A percentile compares a stretch with the other conserved stretches of the same genome.
Conservation (phyloP, 2,329 filamentous ascomycete genomes). For the Lasiodiplodia citricola region DNA sequence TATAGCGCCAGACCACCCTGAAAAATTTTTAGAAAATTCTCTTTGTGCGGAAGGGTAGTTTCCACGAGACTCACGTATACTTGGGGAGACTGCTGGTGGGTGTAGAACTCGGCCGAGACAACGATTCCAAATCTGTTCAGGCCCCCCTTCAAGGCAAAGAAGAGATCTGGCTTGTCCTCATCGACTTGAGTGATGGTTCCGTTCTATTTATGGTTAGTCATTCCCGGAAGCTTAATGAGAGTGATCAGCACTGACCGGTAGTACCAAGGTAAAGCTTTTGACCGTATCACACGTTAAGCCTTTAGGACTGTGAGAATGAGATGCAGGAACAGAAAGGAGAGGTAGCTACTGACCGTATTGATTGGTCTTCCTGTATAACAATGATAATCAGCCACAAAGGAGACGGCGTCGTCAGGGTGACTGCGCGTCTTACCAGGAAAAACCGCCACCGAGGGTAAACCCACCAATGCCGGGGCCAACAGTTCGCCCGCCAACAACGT, state of each 20-base stretch:
- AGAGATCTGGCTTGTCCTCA: slow-evolving; percentile 35
- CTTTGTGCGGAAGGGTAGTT: not conserved
- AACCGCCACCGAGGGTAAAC: slow-evolving; percentile 11
- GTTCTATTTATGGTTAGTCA: not conserved
- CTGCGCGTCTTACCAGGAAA: not conserved
- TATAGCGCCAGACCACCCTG: slow-evolving; percentile 1
- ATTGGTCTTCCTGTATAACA: not conserved
- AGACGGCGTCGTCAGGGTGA: not conserved
- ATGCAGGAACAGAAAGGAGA: not conserved
- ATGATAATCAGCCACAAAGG: not conserved
- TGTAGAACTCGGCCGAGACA: slow-evolving; percentile 29
- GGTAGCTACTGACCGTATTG: not conserved
- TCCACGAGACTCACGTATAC: not conserved
- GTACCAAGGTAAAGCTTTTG: slow-evolving; percentile 10
- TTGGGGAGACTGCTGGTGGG: not conserved
- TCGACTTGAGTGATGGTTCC: slow-evolving; percentile 4
- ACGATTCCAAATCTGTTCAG: slow-evolving; percentile 46
- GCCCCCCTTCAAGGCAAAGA: slow-evolving; percentile 43
- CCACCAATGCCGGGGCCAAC: slow-evolving; percentile 6
- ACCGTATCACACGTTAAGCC: slow-evolving; percentile 11
- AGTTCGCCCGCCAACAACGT: slow-evolving; percentile 9
- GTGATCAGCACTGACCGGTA: not conserved
- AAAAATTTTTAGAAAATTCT: not conserved
- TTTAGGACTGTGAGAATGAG: not conserved
- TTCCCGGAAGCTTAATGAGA: too few relatives aligned